These are phyloP conservation scores for Immersiella caudata DNA, from an alignment of 495 filamentous ascomycete genomes.

Conservation along the genomic window DNA sequence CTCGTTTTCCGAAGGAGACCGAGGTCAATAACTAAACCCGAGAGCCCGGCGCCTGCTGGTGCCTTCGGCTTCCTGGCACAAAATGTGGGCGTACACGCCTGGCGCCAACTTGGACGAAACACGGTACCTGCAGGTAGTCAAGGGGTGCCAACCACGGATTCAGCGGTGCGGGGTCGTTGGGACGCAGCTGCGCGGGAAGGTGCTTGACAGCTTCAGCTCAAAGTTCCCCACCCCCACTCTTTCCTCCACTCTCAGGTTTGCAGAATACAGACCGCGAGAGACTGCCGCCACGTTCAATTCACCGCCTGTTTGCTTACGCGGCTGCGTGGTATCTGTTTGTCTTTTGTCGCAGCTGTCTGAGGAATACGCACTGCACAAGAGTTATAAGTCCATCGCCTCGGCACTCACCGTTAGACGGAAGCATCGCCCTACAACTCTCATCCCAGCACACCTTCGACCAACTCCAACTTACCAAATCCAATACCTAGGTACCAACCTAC, in stretches of 20 bases:
- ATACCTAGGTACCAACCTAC: background rate
- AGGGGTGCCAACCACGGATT: background rate
- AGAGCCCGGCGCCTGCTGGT: background rate
- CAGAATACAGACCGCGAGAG: background rate
- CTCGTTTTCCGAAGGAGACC: background rate
- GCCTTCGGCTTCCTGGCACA: background rate
- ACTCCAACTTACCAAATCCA: no score
- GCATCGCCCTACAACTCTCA: no score
- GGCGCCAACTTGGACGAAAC: background rate
- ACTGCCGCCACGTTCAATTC: background rate
- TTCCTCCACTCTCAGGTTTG: background rate
- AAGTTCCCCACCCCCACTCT: background rate
- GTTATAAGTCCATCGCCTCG: no score
- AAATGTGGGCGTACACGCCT: background rate
- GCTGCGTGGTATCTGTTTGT: background rate
- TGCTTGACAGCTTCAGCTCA: background rate
- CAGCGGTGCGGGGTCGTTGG: background rate
- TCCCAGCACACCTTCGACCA: no score
- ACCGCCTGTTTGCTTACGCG: constrained; percentile 1
- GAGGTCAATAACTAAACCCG: background rate
- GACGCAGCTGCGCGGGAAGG: constrained; percentile 1
- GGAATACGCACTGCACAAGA: no score
- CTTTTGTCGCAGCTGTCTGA: no score
- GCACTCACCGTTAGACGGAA: no score
- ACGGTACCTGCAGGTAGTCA: background rate